Percentiles rank a stretch among this genome's conserved stretches.
phyloP scores from a whole-genome alignment of 2,329 filamentous ascomycete genomes.

The Colletotrichum sp. region DNA sequence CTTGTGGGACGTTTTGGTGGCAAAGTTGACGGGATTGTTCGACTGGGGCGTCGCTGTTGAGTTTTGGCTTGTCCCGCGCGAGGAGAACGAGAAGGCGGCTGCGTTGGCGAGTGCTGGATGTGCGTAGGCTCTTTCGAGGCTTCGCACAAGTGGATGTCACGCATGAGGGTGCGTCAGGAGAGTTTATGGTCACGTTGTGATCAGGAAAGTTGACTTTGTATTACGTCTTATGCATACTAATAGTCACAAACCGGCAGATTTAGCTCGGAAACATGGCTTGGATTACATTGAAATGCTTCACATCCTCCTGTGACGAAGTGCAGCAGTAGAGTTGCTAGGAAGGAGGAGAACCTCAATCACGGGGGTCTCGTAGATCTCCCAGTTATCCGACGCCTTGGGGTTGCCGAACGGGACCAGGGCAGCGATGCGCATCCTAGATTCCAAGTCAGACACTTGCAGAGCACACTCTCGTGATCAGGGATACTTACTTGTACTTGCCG shows the following conservation, averaged over 20 bases:
- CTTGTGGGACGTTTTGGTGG: background rate
- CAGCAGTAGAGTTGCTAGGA: background rate
- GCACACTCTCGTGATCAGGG: fast-evolving
- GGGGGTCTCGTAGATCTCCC: constrained; percentile 41
- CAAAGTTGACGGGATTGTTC: background rate
- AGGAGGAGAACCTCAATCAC: constrained; percentile 34
- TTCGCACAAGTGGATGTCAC: background rate
- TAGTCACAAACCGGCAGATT: background rate
- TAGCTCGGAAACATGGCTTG: background rate
- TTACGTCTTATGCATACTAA: fast-evolving
- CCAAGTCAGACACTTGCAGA: background rate
- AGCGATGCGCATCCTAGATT: constrained; percentile 39
- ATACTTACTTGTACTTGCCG: constrained; percentile 42
- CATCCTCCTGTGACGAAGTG: background rate
- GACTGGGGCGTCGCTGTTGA: background rate
- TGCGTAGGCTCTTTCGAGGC: background rate
- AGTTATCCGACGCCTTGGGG: constrained; percentile 43
- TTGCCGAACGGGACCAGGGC: constrained; percentile 46
- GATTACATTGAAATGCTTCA: background rate
- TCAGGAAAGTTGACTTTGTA: background rate
- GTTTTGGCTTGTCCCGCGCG: background rate
- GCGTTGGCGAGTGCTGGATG: background rate
- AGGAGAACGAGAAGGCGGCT: background rate
- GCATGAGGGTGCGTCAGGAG: background rate
- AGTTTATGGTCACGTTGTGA: background rate